phyloP scores from a whole-genome alignment of 768 basidiomycete genomes.

The button mushroom (Agaricus bisporus) region DNA sequence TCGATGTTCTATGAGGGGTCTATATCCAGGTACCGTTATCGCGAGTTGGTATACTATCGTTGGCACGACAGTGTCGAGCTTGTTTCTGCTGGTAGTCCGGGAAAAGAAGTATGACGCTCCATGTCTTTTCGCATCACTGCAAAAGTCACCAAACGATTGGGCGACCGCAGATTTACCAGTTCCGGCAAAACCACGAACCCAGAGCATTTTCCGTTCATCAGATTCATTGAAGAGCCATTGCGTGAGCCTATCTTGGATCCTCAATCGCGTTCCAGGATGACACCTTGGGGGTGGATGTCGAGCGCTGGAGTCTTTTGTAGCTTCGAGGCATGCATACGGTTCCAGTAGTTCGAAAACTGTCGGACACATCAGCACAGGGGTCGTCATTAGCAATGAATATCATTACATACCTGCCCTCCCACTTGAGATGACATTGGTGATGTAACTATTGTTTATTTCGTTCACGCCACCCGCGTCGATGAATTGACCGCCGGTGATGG shows the following conservation, averaged over 20 bases:
- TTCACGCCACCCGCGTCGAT: too few species aligned
- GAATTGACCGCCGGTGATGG: too few species aligned
- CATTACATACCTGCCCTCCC: too few species aligned
- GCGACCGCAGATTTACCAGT: constrained; percentile 9
- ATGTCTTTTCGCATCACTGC: not conserved
- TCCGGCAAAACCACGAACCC: constrained; percentile 2
- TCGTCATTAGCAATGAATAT: too few species aligned
- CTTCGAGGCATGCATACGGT: not conserved
- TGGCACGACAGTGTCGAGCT: not conserved
- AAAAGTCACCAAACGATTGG: constrained; percentile 1
- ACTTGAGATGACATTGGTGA: too few species aligned
- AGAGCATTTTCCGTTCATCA: not conserved
- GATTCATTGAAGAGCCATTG: not conserved
- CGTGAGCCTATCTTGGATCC: not conserved
- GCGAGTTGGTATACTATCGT: constrained; percentile 6
- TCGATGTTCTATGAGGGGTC: not conserved
- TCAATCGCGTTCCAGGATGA: not conserved
- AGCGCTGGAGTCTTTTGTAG: not conserved
- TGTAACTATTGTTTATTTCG: too few species aligned
- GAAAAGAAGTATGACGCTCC: constrained; percentile 9
- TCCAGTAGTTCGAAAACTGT: not conserved
- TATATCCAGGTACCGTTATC: not conserved
- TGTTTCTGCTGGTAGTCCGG: not conserved
- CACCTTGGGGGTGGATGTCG: not conserved
- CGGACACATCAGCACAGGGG: too few species aligned